Evolutionary conservation across 331 rosid genomes (phyloP).

Genomic region (Acacia concinna): DNA sequence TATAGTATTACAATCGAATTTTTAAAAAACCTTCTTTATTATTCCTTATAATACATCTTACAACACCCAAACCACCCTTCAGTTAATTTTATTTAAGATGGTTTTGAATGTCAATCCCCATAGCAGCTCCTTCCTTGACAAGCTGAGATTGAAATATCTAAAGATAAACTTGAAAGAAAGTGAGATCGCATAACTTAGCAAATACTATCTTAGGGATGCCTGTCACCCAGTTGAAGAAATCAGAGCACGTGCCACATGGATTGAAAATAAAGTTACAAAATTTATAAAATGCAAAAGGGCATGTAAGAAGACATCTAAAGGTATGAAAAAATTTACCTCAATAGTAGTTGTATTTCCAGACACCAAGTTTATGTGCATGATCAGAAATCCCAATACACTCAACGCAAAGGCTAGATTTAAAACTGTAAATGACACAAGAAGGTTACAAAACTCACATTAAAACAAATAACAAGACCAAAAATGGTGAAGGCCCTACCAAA

Average conservation of each 20-base stretch:
- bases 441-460: slow-evolving; percentile 28
- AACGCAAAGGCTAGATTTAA: slow-evolving; percentile 77
- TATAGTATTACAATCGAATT: too few relatives aligned
- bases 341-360: slow-evolving; percentile 72
- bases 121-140: too few relatives aligned
- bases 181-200: background rate
- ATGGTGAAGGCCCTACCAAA: slow-evolving; percentile 51
- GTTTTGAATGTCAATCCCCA: too few relatives aligned
- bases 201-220: background rate
- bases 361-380: slow-evolving; percentile 71
- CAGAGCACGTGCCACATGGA: background rate
- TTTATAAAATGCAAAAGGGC: background rate
- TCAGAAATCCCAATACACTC: slow-evolving; percentile 74
- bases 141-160: too few relatives aligned
- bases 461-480: slow-evolving; percentile 4
- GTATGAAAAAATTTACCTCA: slow-evolving; percentile 54
- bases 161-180: background rate
- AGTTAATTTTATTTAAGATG: too few relatives aligned
- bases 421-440: slow-evolving; percentile 41
- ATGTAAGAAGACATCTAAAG: background rate
- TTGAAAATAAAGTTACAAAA: background rate
- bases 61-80: too few relatives aligned
- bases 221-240: background rate
- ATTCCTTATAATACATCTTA: too few relatives aligned
- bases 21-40: too few relatives aligned